Base-by-base conservation (phyloP, 306 rosid genomes). In the Pterocarpus macrocarpus region DNA sequence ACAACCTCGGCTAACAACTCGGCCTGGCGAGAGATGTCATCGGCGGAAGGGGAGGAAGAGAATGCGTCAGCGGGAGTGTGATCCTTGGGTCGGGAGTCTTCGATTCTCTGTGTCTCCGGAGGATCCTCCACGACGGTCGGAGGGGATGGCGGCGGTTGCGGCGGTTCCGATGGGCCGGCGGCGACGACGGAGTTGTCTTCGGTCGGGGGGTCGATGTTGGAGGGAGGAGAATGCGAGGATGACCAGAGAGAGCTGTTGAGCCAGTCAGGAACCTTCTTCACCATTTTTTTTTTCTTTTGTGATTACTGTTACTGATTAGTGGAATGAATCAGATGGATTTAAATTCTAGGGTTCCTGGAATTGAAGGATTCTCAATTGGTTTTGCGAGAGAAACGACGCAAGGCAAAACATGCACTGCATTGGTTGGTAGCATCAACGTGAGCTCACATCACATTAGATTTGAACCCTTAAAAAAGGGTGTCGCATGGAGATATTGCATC, bases 191-290 rank as follows among this genome's bases (percentile, higher is more conserved):
- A 53, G 15, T 10, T 68, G 39, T 81, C 83, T 16, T 69, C 61
- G n/a, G 41, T 15, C 33, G 5, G 7, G 50, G 17, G 70, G 30
- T 43, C 3, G 8, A 74, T n/a, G 67, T 53, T 8, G 53, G 89
- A 62, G n/a, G 92, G 47, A 43, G 91, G 73, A 39, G 91, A 0
- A 6, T 33, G 11, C 0, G 91, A 73, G 7, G 94, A 82, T 41
- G 97, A 88, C 99, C 98, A 96, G 78, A 96, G 92, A 45, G 98
- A 90, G 70, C 95, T 96, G 87, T 96, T 96, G 79, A 96, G 98
- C 99, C 99, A 96, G 62, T 96, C 98, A 36, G 99, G 99, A 1
- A 96, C 98, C 7, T 87, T 88, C 82, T 95, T 95, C 89, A 86
- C 92, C 88, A 85, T 77, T 98, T 5, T 43, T 43, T 7, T 82